A percentile compares a stretch with the other conserved stretches of the same genome.
Conservation (phyloP, 2,329 filamentous ascomycete genomes). For the Xylariaceae sp. region DNA sequence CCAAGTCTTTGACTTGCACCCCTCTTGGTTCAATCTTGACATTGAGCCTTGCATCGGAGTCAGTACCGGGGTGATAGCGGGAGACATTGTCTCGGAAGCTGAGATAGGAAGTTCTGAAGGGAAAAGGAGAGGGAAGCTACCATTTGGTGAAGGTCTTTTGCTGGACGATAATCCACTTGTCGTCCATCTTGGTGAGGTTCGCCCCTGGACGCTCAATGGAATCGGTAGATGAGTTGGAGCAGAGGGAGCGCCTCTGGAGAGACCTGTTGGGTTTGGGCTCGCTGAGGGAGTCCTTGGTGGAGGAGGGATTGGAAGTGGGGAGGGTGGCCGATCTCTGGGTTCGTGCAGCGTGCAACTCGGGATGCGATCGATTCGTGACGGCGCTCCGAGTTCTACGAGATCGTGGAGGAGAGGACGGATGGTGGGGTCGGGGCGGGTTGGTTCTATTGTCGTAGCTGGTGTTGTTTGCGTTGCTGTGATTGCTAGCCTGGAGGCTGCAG, state of each 20-base stretch:
- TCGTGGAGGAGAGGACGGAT: conserved; percentile 20
- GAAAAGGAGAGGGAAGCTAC: conserved; percentile 41
- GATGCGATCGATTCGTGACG: conserved; percentile 20
- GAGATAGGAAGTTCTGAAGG: not conserved
- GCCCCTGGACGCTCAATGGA: conserved; percentile 42
- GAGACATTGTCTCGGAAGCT: conserved; percentile 19
- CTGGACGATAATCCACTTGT: conserved; percentile 76
- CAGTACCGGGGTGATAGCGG: conserved; percentile 11
- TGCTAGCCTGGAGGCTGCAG: not conserved
- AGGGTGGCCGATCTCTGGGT: conserved; percentile 43
- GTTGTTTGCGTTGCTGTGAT: not conserved
- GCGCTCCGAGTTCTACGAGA: conserved; percentile 22
- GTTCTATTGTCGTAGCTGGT: not conserved
- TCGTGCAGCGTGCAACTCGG: conserved; percentile 48
- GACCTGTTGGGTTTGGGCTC: conserved; percentile 33
- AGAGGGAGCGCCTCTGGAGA: conserved; percentile 33
- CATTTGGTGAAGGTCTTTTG: conserved; percentile 99
- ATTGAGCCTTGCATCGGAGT: conserved; percentile 69
- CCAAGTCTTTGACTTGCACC: conserved; percentile 81
- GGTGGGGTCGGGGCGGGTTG: conserved; percentile 7
- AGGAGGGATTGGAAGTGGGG: conserved; percentile 29
- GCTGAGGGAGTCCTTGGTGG: conserved; percentile 23
- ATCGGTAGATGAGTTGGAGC: conserved; percentile 44
- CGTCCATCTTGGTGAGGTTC: conserved; percentile 60
- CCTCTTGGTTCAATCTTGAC: conserved; percentile 81